Conservation (phyloP, 441 rosid species). For the Melastoma candidum region DNA sequence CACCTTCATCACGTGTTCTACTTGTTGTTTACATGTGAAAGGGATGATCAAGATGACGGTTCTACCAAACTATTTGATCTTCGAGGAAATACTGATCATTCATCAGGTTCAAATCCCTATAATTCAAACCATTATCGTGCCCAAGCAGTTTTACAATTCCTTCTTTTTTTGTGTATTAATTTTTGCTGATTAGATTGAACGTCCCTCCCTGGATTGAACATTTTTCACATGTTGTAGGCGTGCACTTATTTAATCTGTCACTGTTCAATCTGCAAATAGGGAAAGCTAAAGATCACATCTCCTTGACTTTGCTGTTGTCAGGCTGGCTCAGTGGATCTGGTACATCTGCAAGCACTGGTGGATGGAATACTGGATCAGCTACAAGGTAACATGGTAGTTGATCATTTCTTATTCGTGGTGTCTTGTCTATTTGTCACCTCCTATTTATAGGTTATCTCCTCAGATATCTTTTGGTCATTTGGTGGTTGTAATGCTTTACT, state of each 20-base stretch:
- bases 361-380: slow-evolving; percentile 53
- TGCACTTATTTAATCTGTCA: too few species aligned
- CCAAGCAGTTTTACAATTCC: neutral
- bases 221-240: too few species aligned
- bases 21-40: slow-evolving; percentile 17
- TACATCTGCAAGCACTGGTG: slow-evolving; percentile 47
- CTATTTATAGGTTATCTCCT: neutral
- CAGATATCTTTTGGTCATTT: too few species aligned
- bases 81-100: slow-evolving; percentile 51
- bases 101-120: slow-evolving; percentile 44
- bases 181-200: too few species aligned
- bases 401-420: slow-evolving; percentile 3
- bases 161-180: neutral
- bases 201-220: too few species aligned
- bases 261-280: too few species aligned
- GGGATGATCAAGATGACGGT: slow-evolving; percentile 54
- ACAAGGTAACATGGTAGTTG: slow-evolving; percentile 30
- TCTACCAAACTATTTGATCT: slow-evolving; percentile 59
- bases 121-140: slow-evolving; percentile 7
- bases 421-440: neutral
- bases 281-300: neutral
- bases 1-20: slow-evolving; percentile 20
- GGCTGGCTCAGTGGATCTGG: slow-evolving; percentile 24
- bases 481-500: neutral
- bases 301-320: neutral